Evolutionary conservation across 331 rosid genomes (phyloP).

Genomic region (Erythrophleum ivorense): DNA sequence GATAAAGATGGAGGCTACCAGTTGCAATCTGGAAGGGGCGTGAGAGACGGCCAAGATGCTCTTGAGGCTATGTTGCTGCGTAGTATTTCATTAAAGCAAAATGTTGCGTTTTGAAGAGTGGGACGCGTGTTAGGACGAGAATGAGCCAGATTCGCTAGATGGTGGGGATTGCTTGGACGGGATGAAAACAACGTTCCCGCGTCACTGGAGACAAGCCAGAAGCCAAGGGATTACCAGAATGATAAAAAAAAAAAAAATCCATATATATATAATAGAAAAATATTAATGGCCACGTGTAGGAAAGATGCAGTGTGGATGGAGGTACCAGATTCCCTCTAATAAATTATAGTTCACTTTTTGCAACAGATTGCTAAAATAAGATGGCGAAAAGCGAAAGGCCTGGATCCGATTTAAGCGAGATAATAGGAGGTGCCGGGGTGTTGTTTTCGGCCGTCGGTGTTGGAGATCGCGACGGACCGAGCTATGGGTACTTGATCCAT

Average conservation of each 20-base stretch:
- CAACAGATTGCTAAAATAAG: conserved; percentile 40
- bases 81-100: too few relatives aligned
- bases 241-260: background rate
- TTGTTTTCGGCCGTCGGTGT: conserved; percentile 29
- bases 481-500: conserved; percentile 33
- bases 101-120: too few relatives aligned
- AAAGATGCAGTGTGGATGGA: background rate
- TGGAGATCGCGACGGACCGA: conserved; percentile 24
- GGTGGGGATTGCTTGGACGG: too few relatives aligned
- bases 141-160: too few relatives aligned
- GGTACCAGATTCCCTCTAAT: conserved; percentile 44
- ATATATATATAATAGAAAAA: background rate
- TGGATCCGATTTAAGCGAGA: conserved; percentile 42
- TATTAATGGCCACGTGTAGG: conserved; percentile 33
- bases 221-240: too few relatives aligned
- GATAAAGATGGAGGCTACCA: too few relatives aligned
- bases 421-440: conserved; percentile 26
- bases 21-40: too few relatives aligned
- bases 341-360: conserved; percentile 35
- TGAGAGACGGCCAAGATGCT: too few relatives aligned
- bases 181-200: too few relatives aligned
- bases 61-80: too few relatives aligned
- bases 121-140: too few relatives aligned
- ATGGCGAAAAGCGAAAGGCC: conserved; percentile 6
- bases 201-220: too few relatives aligned